Evolutionary conservation across 2,329 filamentous ascomycete species (phyloP), one percentile per base, ranked within the genome.

Genomic region (Geosmithia putterillii): DNA sequence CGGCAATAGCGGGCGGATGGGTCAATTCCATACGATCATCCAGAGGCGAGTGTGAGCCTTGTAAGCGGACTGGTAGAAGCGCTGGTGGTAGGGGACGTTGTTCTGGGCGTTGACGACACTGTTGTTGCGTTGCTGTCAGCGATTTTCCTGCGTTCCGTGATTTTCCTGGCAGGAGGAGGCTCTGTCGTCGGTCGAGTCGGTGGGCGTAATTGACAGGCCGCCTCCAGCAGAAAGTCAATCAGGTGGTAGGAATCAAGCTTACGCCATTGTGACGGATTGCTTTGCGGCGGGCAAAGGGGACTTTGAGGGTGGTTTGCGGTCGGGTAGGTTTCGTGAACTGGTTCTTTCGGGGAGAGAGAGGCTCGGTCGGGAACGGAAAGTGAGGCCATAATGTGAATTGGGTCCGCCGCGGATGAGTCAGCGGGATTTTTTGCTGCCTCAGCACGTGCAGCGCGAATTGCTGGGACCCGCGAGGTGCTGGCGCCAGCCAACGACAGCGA

Each of bases 1-100:
- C 21, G 35, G 38, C 28, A 47, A 49, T 44, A 48, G 51, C 48
- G 22, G 40, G 40, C 20, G 17, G 19, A n/a, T 20, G 8, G 28
- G 28, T 32, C 28, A 32, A 45, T 42, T 23, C 45, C 81, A 62
- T 74, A 89, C 84, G 66, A 88, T 87, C 65, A 76, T 70, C 84
- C 85, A 89, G 61, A 86, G 65, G 57, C 85, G 79, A 52, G 79
- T 69, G 62, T 81, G 76, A 50, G 69, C 65, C 56, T 75, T 77
- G 64, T 83, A 83, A 54, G 85, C 80, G 51, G 73, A 69, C 70
- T 88, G 84, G 71, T 86, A 87, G 54, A 76, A 66, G 58, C 76
- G 73, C 74, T 90, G 85, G 69, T 83, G 74, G 60, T 83, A 57
- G 45, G 83, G 82, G 56, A 89, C 84, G 57, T 74, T 76, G 76